These are phyloP conservation scores for Rasamsonia emersonii DNA, from an alignment of 2,329 filamentous ascomycete genomes.

Conservation along the genomic window DNA sequence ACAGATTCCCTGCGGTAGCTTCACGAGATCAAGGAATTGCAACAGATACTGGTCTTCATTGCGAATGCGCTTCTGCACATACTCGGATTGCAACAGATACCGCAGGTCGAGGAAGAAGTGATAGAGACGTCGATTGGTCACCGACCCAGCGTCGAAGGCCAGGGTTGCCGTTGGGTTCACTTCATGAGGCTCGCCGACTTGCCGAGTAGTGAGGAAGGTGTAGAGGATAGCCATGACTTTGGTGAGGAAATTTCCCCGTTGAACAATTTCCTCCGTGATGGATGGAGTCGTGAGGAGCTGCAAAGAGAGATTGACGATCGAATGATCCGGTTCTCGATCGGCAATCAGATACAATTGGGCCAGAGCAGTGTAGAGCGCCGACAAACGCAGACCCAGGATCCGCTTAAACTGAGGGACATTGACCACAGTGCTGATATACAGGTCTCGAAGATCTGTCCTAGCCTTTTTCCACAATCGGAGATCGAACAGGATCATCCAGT, in stretches of 20 bases:
- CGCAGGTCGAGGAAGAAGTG: slow-evolving; percentile 95
- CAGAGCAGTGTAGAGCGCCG: slow-evolving; percentile 85
- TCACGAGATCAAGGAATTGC: slow-evolving; percentile 92
- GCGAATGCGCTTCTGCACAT: slow-evolving; percentile 78
- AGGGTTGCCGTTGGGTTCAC: slow-evolving; percentile 78
- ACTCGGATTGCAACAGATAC: slow-evolving; percentile 78
- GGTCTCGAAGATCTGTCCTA: slow-evolving; percentile 76
- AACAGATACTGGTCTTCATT: slow-evolving; percentile 78
- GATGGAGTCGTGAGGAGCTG: slow-evolving; percentile 96
- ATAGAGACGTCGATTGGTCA: slow-evolving; percentile 91
- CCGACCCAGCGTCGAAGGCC: slow-evolving; percentile 87
- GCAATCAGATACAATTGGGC: slow-evolving; percentile 94
- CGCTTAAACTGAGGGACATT: slow-evolving; percentile 95
- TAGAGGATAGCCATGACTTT: slow-evolving; percentile 94
- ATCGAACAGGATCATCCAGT: slow-evolving; percentile 93
- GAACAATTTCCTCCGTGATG: slow-evolving; percentile 91
- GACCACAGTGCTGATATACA: slow-evolving; percentile 95
- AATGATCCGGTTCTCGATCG: slow-evolving; percentile 93
- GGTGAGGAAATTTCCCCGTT: slow-evolving; percentile 90
- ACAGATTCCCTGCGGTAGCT: slow-evolving; percentile 93
- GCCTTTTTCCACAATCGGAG: slow-evolving; percentile 94
- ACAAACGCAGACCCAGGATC: slow-evolving; percentile 83
- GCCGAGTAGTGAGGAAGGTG: slow-evolving; percentile 89
- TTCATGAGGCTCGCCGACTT: slow-evolving; percentile 89
- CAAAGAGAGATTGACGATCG: slow-evolving; percentile 93